Percentiles rank a stretch among this genome's conserved stretches.
Evolutionary conservation across 352 stramenopile genomes (phyloP).

Genomic region (Pythium monospermum): DNA sequence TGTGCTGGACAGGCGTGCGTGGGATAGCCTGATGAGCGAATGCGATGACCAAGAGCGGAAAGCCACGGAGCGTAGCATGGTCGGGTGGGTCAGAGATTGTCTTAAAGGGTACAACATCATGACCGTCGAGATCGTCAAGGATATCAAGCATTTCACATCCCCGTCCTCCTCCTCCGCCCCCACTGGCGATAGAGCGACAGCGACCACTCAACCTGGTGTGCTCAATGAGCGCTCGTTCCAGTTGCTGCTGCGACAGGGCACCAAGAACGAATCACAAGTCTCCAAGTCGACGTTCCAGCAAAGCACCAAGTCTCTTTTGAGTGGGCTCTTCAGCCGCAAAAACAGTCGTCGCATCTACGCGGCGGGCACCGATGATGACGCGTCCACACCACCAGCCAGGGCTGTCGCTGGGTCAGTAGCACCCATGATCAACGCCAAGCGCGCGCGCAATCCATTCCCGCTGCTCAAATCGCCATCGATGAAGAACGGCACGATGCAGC

Average conservation of each 20-base stretch:
- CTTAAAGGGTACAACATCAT: conserved; percentile 69
- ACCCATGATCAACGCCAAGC: conserved; percentile 3
- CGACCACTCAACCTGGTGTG: too few relatives aligned
- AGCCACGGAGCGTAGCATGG: conserved; percentile 30
- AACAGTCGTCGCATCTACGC: conserved; percentile 4
- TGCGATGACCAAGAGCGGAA: conserved; percentile 38
- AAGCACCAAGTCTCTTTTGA: not conserved
- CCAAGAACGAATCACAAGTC: conserved; percentile 1
- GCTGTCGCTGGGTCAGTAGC: conserved; percentile 1
- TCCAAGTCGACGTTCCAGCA: not conserved
- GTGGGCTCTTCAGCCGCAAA: not conserved
- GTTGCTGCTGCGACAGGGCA: conserved; percentile 5
- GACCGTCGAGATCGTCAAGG: conserved; percentile 67
- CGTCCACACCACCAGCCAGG: not conserved
- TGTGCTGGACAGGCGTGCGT: conserved; percentile 41
- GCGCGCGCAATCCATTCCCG: conserved; percentile 11
- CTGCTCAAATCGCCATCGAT: conserved; percentile 33
- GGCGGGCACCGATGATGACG: not conserved
- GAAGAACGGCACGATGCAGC: conserved; percentile 45
- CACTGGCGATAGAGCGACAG: not conserved
- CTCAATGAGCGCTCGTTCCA: conserved; percentile 7
- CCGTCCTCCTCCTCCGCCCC: not conserved
- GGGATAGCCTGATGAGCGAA: conserved; percentile 41
- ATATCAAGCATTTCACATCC: conserved; percentile 32
- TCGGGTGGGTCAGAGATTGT: conserved; percentile 56